Base-by-base conservation (phyloP, 2,329 filamentous ascomycete species). In the Beauveria australis region DNA sequence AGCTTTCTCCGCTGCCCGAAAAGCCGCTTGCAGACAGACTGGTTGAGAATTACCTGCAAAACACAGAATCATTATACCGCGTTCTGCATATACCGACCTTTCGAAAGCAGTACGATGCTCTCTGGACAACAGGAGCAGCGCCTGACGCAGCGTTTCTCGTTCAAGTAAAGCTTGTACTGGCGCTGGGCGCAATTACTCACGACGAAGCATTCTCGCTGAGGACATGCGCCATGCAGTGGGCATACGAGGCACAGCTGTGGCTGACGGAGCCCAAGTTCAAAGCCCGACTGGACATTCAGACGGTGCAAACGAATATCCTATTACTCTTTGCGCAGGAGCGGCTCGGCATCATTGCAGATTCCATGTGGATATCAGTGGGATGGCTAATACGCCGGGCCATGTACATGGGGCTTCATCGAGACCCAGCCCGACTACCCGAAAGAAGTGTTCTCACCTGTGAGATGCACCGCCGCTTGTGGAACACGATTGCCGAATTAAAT, bases 201-300 rank as follows among this genome's bases (percentile, higher is more conserved):
- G 80, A 86, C 56, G 74, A 79, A 0, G 62, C 70, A 0, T 85
- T 82, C 60, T 79, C 77, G 0, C 64, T 84, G 41, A 77, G 81
- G 7, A 56, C 71, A 6, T 73, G 74, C 0, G 83, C 83, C 0
- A 71, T 78, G n/a, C 74, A 70, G 30, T 87, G 83, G 84, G 71
- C 85, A 0, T 80, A 81, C 59, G 82, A 85, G 63, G 83, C 79
- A 0, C 79, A 82, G 49, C 76, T 76, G 0, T 87, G 81, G 80
- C 56, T 81, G 0, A 77, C 79, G 0, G 75, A 77, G 5, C 84
- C 83, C 0, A 72, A 78, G 3, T 79, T 78, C 65, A 87, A 86
- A 62, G 74, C 76, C 0, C 71, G 76, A 0, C 71, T 86, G 0
- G 76, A 72, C 1, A 70, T 85, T 0, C 75, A 78, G 33, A 75